Percentiles rank a stretch among this genome's conserved stretches.
Conservation (phyloP, 2,329 filamentous ascomycete species). For the Monosporascus sp. region DNA sequence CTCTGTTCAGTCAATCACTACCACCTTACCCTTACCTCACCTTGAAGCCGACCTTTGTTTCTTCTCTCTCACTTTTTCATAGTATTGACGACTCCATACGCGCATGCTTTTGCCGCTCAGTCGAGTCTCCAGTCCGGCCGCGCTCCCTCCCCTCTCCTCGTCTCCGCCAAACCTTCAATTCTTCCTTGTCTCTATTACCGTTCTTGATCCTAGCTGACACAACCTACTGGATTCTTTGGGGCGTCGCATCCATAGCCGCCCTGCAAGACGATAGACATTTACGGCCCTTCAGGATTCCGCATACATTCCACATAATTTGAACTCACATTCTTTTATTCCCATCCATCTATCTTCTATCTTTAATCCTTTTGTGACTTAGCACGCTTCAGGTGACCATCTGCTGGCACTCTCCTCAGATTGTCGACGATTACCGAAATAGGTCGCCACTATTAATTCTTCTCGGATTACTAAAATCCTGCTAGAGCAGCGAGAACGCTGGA, state of each 20-base stretch:
- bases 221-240: conserved; percentile 9
- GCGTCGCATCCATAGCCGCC: conserved; percentile 20
- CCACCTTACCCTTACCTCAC: too few relatives aligned
- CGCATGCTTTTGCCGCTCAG: not conserved
- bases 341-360: not conserved
- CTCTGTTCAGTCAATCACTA: too few relatives aligned
- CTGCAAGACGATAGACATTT: conserved; percentile 9
- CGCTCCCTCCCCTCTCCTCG: conserved; percentile 8
- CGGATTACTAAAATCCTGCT: not conserved
- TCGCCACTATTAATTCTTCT: conserved; percentile 14
- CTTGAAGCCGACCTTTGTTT: conserved; percentile 15
- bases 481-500: conserved; percentile 1
- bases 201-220: conserved; percentile 10
- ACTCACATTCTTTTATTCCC: not conserved
- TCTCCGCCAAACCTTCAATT: conserved; percentile 10
- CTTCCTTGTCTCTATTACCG: conserved; percentile 12
- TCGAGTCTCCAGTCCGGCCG: conserved; percentile 9
- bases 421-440: not conserved
- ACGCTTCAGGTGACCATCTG: not conserved
- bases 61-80: conserved; percentile 13
- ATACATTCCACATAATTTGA: conserved; percentile 8
- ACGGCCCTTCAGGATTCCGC: conserved; percentile 17
- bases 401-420: not conserved
- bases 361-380: not conserved
- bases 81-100: conserved; percentile 9